Evolutionary conservation across 345 rosid species (phyloP).

Genomic region (Diplotaxis tenuifolia): DNA sequence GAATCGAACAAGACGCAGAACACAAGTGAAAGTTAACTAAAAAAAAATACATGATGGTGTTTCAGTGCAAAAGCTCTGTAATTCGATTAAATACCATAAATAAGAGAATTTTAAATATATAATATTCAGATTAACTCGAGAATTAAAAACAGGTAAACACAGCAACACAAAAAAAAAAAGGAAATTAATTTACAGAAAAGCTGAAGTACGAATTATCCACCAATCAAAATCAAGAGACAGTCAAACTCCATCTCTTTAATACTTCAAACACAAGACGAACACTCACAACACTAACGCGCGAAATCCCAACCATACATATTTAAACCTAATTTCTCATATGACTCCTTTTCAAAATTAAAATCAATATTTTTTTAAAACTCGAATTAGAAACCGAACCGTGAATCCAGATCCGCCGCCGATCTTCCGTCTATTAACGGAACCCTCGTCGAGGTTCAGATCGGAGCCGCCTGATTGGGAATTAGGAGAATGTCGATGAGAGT

Average conservation of each 20-base stretch:
- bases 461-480: constrained; percentile 42
- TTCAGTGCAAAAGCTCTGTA: constrained; percentile 42
- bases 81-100: constrained; percentile 39
- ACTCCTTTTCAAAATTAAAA: background rate
- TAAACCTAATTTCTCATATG: constrained; percentile 25
- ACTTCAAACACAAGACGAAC: constrained; percentile 36
- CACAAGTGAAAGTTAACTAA: constrained; percentile 13
- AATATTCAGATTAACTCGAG: constrained; percentile 26
- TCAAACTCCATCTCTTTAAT: constrained; percentile 51
- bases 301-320: constrained; percentile 35
- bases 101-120: constrained; percentile 33
- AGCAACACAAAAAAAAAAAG: constrained; percentile 12
- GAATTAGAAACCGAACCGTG: constrained; percentile 36
- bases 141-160: constrained; percentile 33
- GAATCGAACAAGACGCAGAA: constrained; percentile 35
- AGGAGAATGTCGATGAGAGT: constrained; percentile 37
- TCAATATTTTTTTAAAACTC: background rate
- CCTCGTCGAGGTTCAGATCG: constrained; percentile 45
- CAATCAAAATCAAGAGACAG: constrained; percentile 39
- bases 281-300: constrained; percentile 48
- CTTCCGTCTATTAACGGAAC: constrained; percentile 40
- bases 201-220: constrained; percentile 35
- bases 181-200: constrained; percentile 32
- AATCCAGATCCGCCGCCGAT: constrained; percentile 60
- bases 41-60: constrained; percentile 45